A percentile compares a stretch with the other conserved stretches of the same genome.
These are phyloP conservation scores for Inga laurina DNA, from an alignment of 306 rosid genomes.

Conservation along the genomic window DNA sequence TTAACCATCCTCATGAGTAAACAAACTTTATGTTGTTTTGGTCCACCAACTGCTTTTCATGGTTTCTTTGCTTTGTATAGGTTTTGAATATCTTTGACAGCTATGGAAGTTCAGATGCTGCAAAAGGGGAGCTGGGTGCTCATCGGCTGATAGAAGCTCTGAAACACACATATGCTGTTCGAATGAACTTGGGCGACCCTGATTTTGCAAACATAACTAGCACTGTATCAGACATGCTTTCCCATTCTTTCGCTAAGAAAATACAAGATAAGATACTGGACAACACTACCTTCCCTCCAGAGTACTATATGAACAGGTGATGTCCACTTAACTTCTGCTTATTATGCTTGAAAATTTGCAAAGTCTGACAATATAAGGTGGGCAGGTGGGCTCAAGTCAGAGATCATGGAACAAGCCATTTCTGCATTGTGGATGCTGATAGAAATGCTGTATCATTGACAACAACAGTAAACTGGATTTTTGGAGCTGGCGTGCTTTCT, in stretches of 20 bases:
- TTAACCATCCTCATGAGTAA: not conserved
- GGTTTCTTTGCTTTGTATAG: constrained; percentile 44
- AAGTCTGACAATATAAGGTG: constrained; percentile 11
- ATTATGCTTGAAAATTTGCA: constrained; percentile 15
- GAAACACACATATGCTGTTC: constrained; percentile 71
- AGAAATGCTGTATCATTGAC: constrained; percentile 91
- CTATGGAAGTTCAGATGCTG: constrained; percentile 61
- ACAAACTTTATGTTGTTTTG: not conserved
- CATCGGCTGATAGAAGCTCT: constrained; percentile 86
- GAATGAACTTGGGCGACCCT: constrained; percentile 98
- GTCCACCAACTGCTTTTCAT: constrained; percentile 1
- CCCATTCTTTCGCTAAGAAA: constrained; percentile 65
- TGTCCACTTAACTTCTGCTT: constrained; percentile 22
- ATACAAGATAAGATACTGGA: constrained; percentile 67
- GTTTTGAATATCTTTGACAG: constrained; percentile 71
- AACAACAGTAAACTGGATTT: constrained; percentile 58
- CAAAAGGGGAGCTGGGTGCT: constrained; percentile 70
- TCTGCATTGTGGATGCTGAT: constrained; percentile 84
- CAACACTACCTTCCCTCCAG: constrained; percentile 87
- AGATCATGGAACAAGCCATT: constrained; percentile 95
- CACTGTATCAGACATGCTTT: constrained; percentile 63
- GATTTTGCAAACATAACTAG: constrained; percentile 50
- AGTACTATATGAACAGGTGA: constrained; percentile 72
- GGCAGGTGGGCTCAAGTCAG: constrained; percentile 94
- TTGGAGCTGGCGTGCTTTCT: constrained; percentile 81